These are phyloP conservation scores for Colletotrichum noveboracense DNA, from an alignment of 2,329 filamentous ascomycete genomes.

Conservation along the genomic window DNA sequence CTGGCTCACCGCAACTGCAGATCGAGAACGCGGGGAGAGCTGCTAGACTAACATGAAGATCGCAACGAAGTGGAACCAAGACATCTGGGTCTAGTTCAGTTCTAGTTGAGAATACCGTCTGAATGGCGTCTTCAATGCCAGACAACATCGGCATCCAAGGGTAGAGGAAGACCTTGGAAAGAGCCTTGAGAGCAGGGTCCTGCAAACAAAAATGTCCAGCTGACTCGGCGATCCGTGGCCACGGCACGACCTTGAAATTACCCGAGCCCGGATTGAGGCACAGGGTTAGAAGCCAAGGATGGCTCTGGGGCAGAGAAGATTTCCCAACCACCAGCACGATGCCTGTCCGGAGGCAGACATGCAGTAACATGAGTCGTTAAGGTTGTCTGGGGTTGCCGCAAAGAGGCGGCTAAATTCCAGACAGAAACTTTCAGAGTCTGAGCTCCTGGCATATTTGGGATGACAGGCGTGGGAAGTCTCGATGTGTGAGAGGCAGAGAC, in stretches of 20 bases:
- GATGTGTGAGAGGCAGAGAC: background rate
- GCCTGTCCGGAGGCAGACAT: background rate
- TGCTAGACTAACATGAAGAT: background rate
- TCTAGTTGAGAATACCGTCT: background rate
- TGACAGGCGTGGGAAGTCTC: background rate
- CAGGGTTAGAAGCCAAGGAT: constrained; percentile 1
- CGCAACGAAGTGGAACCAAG: background rate
- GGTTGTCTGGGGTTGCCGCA: constrained; percentile 13
- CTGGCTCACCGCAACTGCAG: constrained; percentile 1
- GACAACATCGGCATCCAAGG: background rate
- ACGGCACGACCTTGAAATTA: background rate
- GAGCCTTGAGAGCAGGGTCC: background rate
- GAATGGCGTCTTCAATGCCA: background rate
- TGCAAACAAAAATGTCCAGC: background rate
- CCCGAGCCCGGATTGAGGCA: background rate
- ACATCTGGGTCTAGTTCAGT: background rate
- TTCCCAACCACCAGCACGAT: background rate
- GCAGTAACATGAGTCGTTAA: constrained; percentile 13
- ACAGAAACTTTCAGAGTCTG: background rate
- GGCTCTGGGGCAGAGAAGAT: background rate
- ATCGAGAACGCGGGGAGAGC: background rate
- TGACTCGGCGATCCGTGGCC: constrained; percentile 1
- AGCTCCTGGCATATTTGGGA: constrained; percentile 16
- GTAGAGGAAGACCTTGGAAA: background rate
- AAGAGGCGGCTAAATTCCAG: background rate